These are phyloP conservation scores for Candida sanyiensis DNA, from an alignment of 805 yeast genomes.

Conservation along the genomic window DNA sequence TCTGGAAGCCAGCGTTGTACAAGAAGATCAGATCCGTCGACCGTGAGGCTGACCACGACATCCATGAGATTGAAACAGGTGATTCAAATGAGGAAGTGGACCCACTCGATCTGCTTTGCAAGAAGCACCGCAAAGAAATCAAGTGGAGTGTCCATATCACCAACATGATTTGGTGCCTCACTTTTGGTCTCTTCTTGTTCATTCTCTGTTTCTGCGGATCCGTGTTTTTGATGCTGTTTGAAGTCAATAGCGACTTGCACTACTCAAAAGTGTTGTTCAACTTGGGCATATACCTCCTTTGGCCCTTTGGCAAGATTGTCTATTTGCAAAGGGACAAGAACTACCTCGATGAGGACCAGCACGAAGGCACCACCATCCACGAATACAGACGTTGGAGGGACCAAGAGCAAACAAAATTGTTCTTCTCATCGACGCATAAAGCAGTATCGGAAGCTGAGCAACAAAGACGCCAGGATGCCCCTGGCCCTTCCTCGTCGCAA, in stretches of 20 bases:
- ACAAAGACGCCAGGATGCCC: background rate
- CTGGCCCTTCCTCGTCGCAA: constrained; percentile 1
- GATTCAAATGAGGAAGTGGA: constrained; percentile 3
- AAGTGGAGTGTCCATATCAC: constrained; percentile 58
- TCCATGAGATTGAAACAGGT: constrained; percentile 57
- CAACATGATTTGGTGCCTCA: constrained; percentile 65
- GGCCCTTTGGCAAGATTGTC: constrained; percentile 89
- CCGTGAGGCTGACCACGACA: constrained; percentile 85
- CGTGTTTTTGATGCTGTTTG: constrained; percentile 35
- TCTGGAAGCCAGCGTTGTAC: constrained; percentile 97
- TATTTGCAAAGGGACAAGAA: constrained; percentile 71
- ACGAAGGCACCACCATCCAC: constrained; percentile 78
- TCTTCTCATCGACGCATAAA: constrained; percentile 43
- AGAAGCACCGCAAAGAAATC: constrained; percentile 31
- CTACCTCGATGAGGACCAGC: constrained; percentile 79
- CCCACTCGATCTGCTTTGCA: background rate
- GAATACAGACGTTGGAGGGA: constrained; percentile 89
- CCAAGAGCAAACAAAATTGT: constrained; percentile 67
- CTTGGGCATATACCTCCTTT: constrained; percentile 65
- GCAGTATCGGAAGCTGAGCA: background rate
- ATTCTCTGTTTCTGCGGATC: constrained; percentile 45
- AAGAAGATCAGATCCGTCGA: constrained; percentile 91
- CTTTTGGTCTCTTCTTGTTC: constrained; percentile 64
- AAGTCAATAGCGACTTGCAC: constrained; percentile 37
- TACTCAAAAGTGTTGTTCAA: constrained; percentile 58